These are phyloP conservation scores for Paratinospora sagittata DNA, from an alignment of 164 flowering plant species.

Conservation along the genomic window DNA sequence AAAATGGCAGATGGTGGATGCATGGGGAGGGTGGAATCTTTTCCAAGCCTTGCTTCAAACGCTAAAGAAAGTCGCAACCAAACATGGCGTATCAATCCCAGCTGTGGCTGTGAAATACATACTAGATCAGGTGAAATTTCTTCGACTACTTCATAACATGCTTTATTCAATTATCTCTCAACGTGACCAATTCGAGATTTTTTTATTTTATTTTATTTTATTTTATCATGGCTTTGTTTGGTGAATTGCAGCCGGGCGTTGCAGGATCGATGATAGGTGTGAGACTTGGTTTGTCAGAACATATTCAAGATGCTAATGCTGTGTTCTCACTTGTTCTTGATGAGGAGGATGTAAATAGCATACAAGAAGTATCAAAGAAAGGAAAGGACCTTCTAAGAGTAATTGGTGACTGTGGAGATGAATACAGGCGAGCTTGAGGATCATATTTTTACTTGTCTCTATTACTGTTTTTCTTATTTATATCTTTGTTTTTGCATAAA, in stretches of 20 bases:
- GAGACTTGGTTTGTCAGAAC: slow-evolving; percentile 86
- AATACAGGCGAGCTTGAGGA: slow-evolving; percentile 56
- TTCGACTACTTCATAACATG: not conserved
- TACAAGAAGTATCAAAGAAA: slow-evolving; percentile 48
- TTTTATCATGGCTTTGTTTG: slow-evolving; percentile 4
- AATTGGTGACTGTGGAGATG: slow-evolving; percentile 95
- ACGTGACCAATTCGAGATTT: not conserved
- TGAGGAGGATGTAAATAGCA: slow-evolving; percentile 65
- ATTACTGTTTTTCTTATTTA: not conserved
- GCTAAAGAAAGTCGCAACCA: slow-evolving; percentile 57
- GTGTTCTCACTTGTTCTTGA: slow-evolving; percentile 75
- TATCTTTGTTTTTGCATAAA: not conserved
- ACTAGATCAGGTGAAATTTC: slow-evolving; percentile 66
- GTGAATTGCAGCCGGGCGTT: slow-evolving; percentile 59
- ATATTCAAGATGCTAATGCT: slow-evolving; percentile 63
- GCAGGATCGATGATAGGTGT: slow-evolving; percentile 98
- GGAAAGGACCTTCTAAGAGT: slow-evolving; percentile 73
- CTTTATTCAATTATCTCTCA: not conserved
- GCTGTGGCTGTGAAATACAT: slow-evolving; percentile 82
- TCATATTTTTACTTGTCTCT: not conserved
- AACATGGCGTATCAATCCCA: slow-evolving; percentile 84
- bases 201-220: too few relatives aligned
- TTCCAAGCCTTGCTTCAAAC: slow-evolving; percentile 83
- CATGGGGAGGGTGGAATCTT: slow-evolving; percentile 97
- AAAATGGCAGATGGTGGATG: slow-evolving; percentile 95